Evolutionary conservation across 257 asterid genomes (phyloP).

Genomic region (Primulina huaijiensis): DNA sequence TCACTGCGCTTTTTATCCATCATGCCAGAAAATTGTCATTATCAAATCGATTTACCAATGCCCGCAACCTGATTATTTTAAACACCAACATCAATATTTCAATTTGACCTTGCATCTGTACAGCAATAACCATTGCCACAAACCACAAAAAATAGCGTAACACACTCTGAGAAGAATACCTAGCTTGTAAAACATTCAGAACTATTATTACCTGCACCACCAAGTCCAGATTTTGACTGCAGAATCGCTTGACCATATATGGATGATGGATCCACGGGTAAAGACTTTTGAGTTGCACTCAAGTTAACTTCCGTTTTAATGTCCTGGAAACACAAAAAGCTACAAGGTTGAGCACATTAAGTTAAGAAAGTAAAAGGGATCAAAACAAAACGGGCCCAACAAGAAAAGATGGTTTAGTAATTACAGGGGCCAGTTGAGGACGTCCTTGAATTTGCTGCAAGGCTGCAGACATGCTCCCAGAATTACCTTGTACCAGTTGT

Average conservation of each 20-base stretch:
- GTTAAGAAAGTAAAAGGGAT: slow-evolving; percentile 17
- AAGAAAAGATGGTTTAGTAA: slow-evolving; percentile 20
- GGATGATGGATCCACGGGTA: slow-evolving; percentile 88
- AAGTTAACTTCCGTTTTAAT: slow-evolving; percentile 69
- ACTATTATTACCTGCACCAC: slow-evolving; percentile 79
- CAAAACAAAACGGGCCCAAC: slow-evolving; percentile 6
- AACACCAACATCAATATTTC: neutral
- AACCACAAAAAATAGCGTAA: slow-evolving; percentile 2
- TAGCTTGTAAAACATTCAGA: neutral
- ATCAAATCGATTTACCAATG: slow-evolving; percentile 2
- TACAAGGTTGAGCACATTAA: slow-evolving; percentile 24
- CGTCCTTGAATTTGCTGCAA: slow-evolving; percentile 99
- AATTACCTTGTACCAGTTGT: slow-evolving; percentile 83
- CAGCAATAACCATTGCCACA: slow-evolving; percentile 9
- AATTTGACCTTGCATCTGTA: neutral
- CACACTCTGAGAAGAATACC: neutral
- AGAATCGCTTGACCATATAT: slow-evolving; percentile 92
- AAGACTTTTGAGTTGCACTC: slow-evolving; percentile 69
- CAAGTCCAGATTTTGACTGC: slow-evolving; percentile 90
- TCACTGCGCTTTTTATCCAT: neutral
- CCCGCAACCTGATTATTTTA: neutral
- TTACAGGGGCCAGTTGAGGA: slow-evolving; percentile 73
- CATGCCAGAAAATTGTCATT: neutral
- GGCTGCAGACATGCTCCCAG: slow-evolving; percentile 86
- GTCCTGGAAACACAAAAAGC: slow-evolving; percentile 48